These are phyloP conservation scores for Ogataea naganishii DNA, from an alignment of 805 yeast species.

Conservation along the genomic window DNA sequence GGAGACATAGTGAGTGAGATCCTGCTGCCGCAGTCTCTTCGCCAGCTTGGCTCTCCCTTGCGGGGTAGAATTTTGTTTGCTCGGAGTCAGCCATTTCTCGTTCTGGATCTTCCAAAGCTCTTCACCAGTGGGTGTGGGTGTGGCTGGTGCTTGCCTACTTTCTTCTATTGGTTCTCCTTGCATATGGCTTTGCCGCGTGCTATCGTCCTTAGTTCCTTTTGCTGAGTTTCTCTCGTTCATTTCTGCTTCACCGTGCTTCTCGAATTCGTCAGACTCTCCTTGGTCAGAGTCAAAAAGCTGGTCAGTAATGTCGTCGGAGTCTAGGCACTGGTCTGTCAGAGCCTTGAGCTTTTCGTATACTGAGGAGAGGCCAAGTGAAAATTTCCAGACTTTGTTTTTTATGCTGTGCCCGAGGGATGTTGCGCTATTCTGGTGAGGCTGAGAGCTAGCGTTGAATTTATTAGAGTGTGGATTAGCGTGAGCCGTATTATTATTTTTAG, in stretches of 20 bases:
- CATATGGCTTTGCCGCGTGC: conserved; percentile 1
- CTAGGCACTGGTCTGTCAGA: conserved; percentile 39
- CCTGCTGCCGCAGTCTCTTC: conserved; percentile 14
- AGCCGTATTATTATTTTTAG: too few species aligned
- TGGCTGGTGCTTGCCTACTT: not conserved
- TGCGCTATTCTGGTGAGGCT: too few species aligned
- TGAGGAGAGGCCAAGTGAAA: conserved; percentile 29
- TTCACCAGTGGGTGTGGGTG: conserved; percentile 19
- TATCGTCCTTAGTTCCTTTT: conserved; percentile 7
- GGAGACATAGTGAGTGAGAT: conserved; percentile 23
- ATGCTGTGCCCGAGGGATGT: too few species aligned
- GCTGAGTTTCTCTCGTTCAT: too few species aligned
- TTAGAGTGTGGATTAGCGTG: too few species aligned
- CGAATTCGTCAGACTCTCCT: too few species aligned
- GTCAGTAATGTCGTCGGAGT: conserved; percentile 39
- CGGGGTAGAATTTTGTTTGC: conserved; percentile 17
- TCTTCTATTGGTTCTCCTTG: not conserved
- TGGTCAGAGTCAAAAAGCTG: conserved; percentile 33
- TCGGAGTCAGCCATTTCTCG: conserved; percentile 52
- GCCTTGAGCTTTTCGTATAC: conserved; percentile 27
- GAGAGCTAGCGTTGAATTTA: too few species aligned
- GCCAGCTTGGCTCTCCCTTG: conserved; percentile 17
- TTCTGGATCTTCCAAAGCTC: conserved; percentile 66
- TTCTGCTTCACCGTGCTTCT: conserved; percentile 14
- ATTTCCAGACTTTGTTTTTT: conserved; percentile 28